These are phyloP conservation scores for Sporisorium graminicola DNA, from an alignment of 1,284 basidiomycete genomes.

Conservation along the genomic window DNA sequence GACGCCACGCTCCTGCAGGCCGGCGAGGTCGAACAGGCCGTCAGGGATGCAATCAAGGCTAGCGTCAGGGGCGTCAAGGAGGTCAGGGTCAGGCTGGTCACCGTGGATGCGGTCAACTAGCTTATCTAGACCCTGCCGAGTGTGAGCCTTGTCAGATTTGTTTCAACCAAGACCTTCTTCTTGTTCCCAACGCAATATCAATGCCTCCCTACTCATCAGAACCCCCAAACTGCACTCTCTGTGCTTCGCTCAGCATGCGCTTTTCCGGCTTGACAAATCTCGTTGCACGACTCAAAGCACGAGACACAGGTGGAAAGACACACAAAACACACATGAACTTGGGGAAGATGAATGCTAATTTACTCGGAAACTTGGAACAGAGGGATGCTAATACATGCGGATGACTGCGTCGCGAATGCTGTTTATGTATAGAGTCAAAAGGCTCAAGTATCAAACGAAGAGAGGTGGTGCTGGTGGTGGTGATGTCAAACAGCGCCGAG, in stretches of 20 bases:
- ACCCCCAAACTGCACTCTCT: no score
- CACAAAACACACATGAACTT: background rate
- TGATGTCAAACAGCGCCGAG: background rate
- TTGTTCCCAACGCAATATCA: no score
- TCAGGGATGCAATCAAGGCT: conserved; percentile 36
- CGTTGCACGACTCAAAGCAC: background rate
- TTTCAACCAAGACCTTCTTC: no score
- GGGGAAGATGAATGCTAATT: background rate
- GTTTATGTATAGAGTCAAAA: background rate
- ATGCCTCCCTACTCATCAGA: no score
- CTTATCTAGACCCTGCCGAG: no score
- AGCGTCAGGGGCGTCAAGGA: conserved; percentile 56
- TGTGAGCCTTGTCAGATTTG: no score
- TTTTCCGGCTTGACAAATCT: no score
- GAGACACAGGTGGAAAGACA: background rate
- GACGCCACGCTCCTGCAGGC: conserved; percentile 47
- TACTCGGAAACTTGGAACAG: no score
- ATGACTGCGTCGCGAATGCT: background rate
- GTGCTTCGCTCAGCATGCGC: no score
- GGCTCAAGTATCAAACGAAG: background rate
- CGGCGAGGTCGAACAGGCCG: conserved; percentile 41
- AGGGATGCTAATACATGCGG: conserved; percentile 19
- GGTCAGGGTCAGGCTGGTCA: conserved; percentile 49
- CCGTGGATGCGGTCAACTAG: conserved; percentile 28
- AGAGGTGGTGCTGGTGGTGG: background rate